Conservation (phyloP, 148 eudicot species). For the Vaccinium darrowii region DNA sequence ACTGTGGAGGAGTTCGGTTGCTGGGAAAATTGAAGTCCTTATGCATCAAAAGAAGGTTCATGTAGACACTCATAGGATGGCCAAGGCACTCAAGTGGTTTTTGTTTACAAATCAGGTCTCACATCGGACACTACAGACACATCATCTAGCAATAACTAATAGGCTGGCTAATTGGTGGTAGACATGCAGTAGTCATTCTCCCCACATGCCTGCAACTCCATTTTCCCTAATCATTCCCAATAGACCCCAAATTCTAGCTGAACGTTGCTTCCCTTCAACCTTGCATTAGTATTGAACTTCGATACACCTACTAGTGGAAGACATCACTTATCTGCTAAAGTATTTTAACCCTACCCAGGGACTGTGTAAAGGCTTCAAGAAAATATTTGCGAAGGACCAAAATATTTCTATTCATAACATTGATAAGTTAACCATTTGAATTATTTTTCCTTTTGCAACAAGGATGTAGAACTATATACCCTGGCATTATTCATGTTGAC, state of each 20-base stretch:
- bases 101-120: background rate
- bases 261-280: background rate
- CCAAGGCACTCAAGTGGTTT: background rate
- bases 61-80: background rate
- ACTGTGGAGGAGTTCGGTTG: background rate
- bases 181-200: background rate
- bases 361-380: background rate
- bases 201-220: background rate
- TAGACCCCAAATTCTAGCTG: background rate
- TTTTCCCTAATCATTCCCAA: background rate
- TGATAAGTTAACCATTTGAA: background rate
- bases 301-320: background rate
- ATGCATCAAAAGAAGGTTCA: background rate
- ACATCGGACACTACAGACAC: background rate
- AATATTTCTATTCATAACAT: background rate
- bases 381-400: background rate
- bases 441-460: background rate
- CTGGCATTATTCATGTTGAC: background rate
- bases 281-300: background rate
- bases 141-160: background rate
- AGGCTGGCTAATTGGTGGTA: background rate
- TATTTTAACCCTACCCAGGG: background rate
- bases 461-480: background rate
- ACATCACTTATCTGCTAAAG: background rate
- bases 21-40: background rate